phyloP scores from a whole-genome alignment of 331 rosid genomes.

The Malus hybrid region DNA sequence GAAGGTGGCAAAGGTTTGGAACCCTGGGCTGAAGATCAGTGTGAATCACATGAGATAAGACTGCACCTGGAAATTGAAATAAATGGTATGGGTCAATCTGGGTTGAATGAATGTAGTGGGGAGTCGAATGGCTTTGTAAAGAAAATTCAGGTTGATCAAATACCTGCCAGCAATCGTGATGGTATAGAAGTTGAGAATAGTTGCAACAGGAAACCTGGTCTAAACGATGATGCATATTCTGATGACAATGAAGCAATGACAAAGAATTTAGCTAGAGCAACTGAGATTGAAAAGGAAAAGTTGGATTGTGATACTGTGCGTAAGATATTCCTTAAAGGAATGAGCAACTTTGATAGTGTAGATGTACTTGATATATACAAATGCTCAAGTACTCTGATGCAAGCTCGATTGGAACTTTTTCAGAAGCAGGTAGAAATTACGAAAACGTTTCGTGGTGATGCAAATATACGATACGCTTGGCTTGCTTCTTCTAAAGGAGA shows the following conservation, averaged over 20 bases:
- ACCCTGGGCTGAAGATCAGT: conserved; percentile 17
- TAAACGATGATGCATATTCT: conserved; percentile 33
- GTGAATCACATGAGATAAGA: conserved; percentile 44
- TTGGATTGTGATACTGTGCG: conserved; percentile 49
- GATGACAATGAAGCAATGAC: conserved; percentile 30
- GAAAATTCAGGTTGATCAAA: conserved; percentile 27
- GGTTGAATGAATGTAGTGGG: conserved; percentile 51
- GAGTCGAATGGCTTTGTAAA: conserved; percentile 48
- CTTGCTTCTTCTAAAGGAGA: conserved; percentile 53
- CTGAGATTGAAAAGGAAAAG: conserved; percentile 30
- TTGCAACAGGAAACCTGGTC: conserved; percentile 27
- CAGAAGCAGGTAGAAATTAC: conserved; percentile 73
- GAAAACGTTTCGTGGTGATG: conserved; percentile 41
- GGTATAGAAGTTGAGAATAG: conserved; percentile 39
- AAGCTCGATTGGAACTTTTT: conserved; percentile 54
- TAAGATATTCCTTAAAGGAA: conserved; percentile 45
- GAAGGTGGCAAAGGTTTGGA: conserved; percentile 18
- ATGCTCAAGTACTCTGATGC: conserved; percentile 31
- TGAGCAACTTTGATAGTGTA: conserved; percentile 29
- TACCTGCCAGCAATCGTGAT: conserved; percentile 23
- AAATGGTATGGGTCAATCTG: conserved; percentile 37
- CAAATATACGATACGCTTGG: conserved; percentile 80
- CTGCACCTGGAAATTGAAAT: conserved; percentile 65
- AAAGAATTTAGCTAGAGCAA: conserved; percentile 15
- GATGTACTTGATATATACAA: conserved; percentile 39